These are phyloP conservation scores for Leccinum subfulvum DNA, from an alignment of 1,284 basidiomycete species.

Conservation along the genomic window DNA sequence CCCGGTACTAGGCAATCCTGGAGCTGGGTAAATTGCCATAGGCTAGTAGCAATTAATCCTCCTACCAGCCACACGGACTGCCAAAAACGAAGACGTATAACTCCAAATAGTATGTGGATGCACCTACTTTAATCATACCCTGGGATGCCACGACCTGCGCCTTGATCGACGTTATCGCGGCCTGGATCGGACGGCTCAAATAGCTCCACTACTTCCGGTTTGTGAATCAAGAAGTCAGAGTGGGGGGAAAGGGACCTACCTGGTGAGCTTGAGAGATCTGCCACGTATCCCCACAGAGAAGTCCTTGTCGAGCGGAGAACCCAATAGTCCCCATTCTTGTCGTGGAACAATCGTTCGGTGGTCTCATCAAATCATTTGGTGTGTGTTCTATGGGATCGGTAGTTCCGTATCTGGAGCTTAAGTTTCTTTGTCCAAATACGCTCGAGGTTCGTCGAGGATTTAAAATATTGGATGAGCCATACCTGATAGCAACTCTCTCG, in stretches of 20 bases:
- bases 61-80: slow-evolving; percentile 77
- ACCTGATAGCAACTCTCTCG: slow-evolving; percentile 69
- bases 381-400: slow-evolving; percentile 66
- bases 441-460: neutral
- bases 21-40: slow-evolving; percentile 73
- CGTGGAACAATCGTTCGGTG: slow-evolving; percentile 73
- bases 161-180: slow-evolving; percentile 67
- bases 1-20: slow-evolving; percentile 59
- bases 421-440: slow-evolving; percentile 55
- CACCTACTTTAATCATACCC: slow-evolving; percentile 59
- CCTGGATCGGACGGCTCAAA: slow-evolving; percentile 75
- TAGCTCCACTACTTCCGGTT: slow-evolving; percentile 58
- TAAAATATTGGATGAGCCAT: neutral
- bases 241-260: slow-evolving; percentile 41
- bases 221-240: slow-evolving; percentile 12
- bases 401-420: slow-evolving; percentile 66
- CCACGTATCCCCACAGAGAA: slow-evolving; percentile 61
- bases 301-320: slow-evolving; percentile 77
- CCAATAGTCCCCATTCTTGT: slow-evolving; percentile 64
- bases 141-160: slow-evolving; percentile 64
- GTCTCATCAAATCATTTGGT: slow-evolving; percentile 77
- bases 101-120: neutral
- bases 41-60: slow-evolving; percentile 70
- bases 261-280: slow-evolving; percentile 69
- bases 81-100: slow-evolving; percentile 10